Base-by-base conservation (phyloP, 1,284 basidiomycete genomes). In the Abortiporus biennis region DNA sequence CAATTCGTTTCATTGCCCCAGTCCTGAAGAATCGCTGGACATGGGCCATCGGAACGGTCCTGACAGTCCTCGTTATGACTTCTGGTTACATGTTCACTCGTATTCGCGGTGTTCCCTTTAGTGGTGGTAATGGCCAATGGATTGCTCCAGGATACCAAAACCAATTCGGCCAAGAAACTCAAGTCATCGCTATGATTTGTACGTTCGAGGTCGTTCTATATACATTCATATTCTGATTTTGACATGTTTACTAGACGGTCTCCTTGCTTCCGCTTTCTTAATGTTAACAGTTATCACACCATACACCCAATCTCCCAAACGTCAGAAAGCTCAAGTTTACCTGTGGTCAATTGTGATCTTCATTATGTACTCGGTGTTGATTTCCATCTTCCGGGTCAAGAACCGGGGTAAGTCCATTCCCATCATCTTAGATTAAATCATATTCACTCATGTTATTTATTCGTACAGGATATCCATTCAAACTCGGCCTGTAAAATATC, bases 21-120 rank as follows among this genome's bases (percentile, higher is more conserved):
- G 62, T 92, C 48, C 62, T 94, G 35, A 68, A 77, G 54, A 88
- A 73, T 50, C 80, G 82, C 47, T 92, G 88, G 89, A 72, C 79
- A 9, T 92, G 90, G 90, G 85, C 85, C 2, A 55, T 70, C 9
- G 64, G 67, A 36, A 80, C 75, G 20, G 66, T 92, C 42, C 49
- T 83, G 43, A 72, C 76, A 4, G 83, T 83, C 29, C 72, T 94
- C 24, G 65, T 90, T 53, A 93, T 95, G 82, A 94, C 82, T 8
- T 80, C 83, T 6, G 93, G 93, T 3, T 88, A 85, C 70, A 99
- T 99, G 96, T 99, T 96, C 72, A 92, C 90, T 53, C 84, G 84
- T 49, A 99, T 99, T 56, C 83, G 95, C 49, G 74, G 74, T 37
- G 78, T 79, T 44, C 93, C 93, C 2, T 92, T 80, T 56, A 71